phyloP scores from a whole-genome alignment of 2,329 filamentous ascomycete genomes.

The Aspergillus novoparasiticus region DNA sequence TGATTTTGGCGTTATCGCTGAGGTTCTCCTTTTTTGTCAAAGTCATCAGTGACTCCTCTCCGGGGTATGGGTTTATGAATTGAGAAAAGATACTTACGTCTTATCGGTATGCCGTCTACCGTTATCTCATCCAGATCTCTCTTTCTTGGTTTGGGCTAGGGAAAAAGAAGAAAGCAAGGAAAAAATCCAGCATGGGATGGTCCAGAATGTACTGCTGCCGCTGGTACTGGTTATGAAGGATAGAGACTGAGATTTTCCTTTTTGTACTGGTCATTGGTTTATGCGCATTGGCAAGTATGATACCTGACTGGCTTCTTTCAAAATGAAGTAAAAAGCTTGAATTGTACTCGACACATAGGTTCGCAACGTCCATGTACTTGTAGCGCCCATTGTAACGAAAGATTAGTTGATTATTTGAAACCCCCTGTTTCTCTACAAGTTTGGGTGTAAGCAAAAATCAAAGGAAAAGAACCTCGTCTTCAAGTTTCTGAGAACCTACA shows the following conservation, averaged over 20 bases:
- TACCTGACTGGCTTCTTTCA: not conserved
- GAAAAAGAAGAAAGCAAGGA: not conserved
- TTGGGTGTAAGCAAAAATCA: not conserved
- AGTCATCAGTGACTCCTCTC: slow-evolving; percentile 8
- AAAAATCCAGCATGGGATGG: not conserved
- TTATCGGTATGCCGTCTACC: not conserved
- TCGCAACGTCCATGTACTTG: not conserved
- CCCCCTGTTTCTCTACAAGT: too few species aligned
- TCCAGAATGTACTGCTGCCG: not conserved
- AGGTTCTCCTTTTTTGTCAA: slow-evolving; percentile 11
- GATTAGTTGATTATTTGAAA: not conserved
- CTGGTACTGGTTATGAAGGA: not conserved
- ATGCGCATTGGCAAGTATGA: not conserved
- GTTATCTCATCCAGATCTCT: not conserved
- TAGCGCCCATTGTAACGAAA: not conserved
- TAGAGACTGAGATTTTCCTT: not conserved
- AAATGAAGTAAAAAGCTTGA: not conserved
- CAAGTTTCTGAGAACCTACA: not conserved
- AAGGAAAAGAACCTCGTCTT: not conserved
- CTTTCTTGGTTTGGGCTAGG: not conserved
- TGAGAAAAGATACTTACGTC: slow-evolving; percentile 12
- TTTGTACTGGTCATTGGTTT: not conserved
- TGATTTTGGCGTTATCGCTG: slow-evolving; percentile 19
- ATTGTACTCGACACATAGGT: not conserved
- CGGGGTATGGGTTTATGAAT: slow-evolving; percentile 24